Conservation (phyloP, 139 green algal genomes). For the Micromonas pusilla region DNA sequence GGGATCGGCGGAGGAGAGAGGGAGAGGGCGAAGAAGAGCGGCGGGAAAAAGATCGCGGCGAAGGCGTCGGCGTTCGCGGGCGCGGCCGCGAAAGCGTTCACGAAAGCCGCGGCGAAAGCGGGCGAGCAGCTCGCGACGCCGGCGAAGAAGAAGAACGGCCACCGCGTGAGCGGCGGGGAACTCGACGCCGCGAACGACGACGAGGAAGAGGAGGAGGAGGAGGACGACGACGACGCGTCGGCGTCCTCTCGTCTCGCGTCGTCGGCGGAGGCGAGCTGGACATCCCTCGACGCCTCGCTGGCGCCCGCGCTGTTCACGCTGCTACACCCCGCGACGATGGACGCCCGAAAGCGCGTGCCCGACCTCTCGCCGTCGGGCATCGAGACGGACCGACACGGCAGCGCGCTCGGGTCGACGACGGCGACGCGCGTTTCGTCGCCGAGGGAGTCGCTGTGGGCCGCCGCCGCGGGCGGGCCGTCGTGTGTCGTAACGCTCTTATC, state of each 20-base stretch:
- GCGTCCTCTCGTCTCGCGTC: too few relatives aligned
- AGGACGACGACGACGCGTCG: too few relatives aligned
- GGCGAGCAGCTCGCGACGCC: constrained; percentile 23
- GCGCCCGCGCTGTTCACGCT: constrained; percentile 27
- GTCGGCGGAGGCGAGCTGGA: too few relatives aligned
- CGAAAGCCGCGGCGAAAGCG: neutral
- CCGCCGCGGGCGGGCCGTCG: neutral
- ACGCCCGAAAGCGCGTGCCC: neutral
- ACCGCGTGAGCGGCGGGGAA: neutral
- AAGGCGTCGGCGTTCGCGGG: neutral
- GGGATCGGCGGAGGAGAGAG: neutral
- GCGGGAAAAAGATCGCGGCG: neutral
- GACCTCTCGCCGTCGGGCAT: neutral
- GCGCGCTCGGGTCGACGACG: neutral
- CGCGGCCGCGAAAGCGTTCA: neutral
- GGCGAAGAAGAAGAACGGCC: constrained; percentile 8
- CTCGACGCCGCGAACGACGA: constrained; percentile 23
- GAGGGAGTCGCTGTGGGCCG: constrained; percentile 12
- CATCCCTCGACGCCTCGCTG: constrained; percentile 30
- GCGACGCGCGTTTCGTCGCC: neutral
- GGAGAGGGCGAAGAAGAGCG: neutral
- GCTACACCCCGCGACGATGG: constrained; percentile 25
- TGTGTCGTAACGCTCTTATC: neutral
- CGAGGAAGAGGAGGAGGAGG: neutral
- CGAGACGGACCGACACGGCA: neutral